Conservation (phyloP, 2,329 filamentous ascomycete species). For the Beauveria varroae region DNA sequence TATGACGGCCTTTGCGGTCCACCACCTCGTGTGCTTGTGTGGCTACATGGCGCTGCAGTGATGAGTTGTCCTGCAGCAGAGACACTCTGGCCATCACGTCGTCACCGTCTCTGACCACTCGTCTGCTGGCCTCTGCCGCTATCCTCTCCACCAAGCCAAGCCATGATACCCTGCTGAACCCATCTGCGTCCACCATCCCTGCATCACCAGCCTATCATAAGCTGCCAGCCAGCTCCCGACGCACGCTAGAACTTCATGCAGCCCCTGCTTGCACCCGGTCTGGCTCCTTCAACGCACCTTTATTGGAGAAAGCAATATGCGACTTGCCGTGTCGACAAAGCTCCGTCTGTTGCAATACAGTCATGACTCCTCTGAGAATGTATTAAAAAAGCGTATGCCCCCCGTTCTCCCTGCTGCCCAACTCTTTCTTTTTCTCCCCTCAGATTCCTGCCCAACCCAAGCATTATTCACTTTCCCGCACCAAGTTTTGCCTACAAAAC, state of each 20-base stretch:
- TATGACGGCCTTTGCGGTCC: background rate
- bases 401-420: slow-evolving; percentile 29
- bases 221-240: background rate
- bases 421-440: slow-evolving; percentile 27
- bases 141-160: slow-evolving; percentile 8
- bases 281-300: slow-evolving; percentile 5
- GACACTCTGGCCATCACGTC: slow-evolving; percentile 8
- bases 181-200: slow-evolving; percentile 2
- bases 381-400: slow-evolving; percentile 33
- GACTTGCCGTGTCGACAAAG: slow-evolving; percentile 8
- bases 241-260: slow-evolving; percentile 6
- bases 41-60: slow-evolving; percentile 11
- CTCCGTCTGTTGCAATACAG: background rate
- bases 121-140: background rate
- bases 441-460: slow-evolving; percentile 23
- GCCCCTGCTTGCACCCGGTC: slow-evolving; percentile 7
- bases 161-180: slow-evolving; percentile 11
- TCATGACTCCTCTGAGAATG: slow-evolving; percentile 8
- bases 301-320: slow-evolving; percentile 7
- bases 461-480: slow-evolving; percentile 14
- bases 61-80: slow-evolving; percentile 13
- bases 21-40: background rate
- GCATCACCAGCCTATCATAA: slow-evolving; percentile 4
- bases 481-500: slow-evolving; percentile 14
- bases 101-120: slow-evolving; percentile 3